A percentile compares a stretch with the other conserved stretches of the same genome.
Conservation (phyloP, 352 stramenopile species). For the Phytophthora ramorum region DNA sequence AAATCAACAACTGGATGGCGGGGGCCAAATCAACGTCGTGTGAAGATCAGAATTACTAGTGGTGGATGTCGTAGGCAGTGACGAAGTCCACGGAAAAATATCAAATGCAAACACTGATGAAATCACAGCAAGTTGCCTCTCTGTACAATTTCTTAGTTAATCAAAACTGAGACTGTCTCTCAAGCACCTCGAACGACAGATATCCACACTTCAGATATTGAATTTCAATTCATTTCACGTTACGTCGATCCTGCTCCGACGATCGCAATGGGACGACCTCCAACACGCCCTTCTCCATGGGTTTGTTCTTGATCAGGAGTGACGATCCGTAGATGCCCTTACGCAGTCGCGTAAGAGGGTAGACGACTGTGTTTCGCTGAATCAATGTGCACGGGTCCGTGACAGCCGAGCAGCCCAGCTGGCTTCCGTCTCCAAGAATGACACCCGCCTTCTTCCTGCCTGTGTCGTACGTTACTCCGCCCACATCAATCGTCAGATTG, state of each 20-base stretch:
- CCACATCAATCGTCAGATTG: constrained; percentile 44
- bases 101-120: too few species aligned
- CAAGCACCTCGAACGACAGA: too few species aligned
- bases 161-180: neutral
- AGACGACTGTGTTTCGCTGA: constrained; percentile 63
- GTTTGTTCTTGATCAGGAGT: constrained; percentile 84
- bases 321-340: constrained; percentile 78
- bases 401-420: constrained; percentile 75
- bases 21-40: too few species aligned
- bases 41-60: too few species aligned
- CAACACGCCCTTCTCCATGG: constrained; percentile 71
- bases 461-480: constrained; percentile 57
- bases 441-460: constrained; percentile 76
- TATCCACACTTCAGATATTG: too few species aligned
- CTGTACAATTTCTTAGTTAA: too few species aligned
- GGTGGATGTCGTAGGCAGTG: too few species aligned
- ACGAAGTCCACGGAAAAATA: too few species aligned
- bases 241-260: constrained; percentile 2
- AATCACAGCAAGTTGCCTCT: too few species aligned
- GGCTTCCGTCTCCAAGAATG: constrained; percentile 70
- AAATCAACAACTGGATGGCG: too few species aligned
- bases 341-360: constrained; percentile 66
- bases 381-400: constrained; percentile 81
- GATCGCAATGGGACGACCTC: constrained; percentile 49
- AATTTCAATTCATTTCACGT: constrained; percentile 15